Base-by-base conservation (phyloP, 768 basidiomycete species). In the Hysterangium stoloniferum region DNA sequence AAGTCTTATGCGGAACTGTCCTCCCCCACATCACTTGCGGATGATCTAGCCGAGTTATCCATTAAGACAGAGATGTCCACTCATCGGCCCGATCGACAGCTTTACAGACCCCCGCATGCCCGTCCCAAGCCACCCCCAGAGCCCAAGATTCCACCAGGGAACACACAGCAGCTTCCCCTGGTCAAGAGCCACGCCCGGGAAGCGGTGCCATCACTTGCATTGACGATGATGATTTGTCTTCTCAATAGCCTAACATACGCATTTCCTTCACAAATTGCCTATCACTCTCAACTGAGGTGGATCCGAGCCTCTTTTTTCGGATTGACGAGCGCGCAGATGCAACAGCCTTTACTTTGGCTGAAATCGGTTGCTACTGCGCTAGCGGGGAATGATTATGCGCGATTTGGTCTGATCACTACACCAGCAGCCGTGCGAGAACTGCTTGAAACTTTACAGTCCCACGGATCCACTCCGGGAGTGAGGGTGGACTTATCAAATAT, bases 191-290 rank as follows among this genome's bases (percentile, higher is more conserved):
- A 56, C 53, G 45, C 45, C 11, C 56, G 13, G 22, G 27, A 11
- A 17, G 22, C 17, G 17, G 15, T 8, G 17, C 19, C 25, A 17
- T 19, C 60, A 20, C 59, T 63, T 53, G 56, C 63, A 25, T 33
- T 59, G 17, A 66, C 70, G 1, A 58, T 71, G 38, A 58, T 86
- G 4, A 59, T 80, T 20, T 72, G 77, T 3, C 71, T 82, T 24
- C 63, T 86, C 12, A 76, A 86, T 57, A 72, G 77, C 51, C 73
- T 88, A 8, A 62, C 75, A 13, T 57, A 70, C 6, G 62, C 68
- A 4, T 84, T 82, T 62, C 86, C 86, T 3, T 85, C 83, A 1
- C 86, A 87, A 59, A 65, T 66, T 46, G 56, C 71, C 7, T 87
- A 77, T 62, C 63, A 68, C 33, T 73, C 76, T 53, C 70, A 72